These are phyloP conservation scores for Verbascum thapsus DNA, from an alignment of 257 asterid species.

Conservation along the genomic window DNA sequence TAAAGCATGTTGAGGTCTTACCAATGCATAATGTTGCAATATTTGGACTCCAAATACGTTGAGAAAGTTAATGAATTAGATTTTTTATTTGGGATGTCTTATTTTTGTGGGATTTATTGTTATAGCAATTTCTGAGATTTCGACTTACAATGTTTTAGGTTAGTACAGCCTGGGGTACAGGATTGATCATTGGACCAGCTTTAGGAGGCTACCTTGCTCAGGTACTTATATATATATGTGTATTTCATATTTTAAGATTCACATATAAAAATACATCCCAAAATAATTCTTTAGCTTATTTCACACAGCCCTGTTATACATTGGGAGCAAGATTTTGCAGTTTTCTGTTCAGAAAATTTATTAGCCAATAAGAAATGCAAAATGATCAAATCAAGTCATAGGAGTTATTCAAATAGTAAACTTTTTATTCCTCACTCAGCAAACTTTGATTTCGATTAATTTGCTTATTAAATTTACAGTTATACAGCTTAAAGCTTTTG, in stretches of 20 bases:
- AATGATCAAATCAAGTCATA: not conserved
- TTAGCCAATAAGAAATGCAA: constrained; percentile 8
- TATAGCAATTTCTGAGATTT: constrained; percentile 15
- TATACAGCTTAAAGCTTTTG: too few species aligned
- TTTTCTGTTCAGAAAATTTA: constrained; percentile 2
- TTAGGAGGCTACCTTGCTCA: constrained; percentile 88
- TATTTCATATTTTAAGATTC: not conserved
- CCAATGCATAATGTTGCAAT: too few species aligned
- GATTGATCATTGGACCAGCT: constrained; percentile 87
- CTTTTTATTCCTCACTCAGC: not conserved
- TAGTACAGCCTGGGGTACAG: constrained; percentile 86
- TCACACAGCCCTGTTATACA: not conserved
- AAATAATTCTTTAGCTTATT: not conserved
- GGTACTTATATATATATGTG: constrained; percentile 40
- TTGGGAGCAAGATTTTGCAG: constrained; percentile 13
- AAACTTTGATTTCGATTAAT: too few species aligned
- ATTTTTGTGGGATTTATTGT: constrained; percentile 10
- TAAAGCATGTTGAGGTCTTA: not conserved
- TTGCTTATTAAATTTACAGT: too few species aligned
- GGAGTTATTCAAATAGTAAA: not conserved
- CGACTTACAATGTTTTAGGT: constrained; percentile 45
- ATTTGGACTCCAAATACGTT: not conserved
- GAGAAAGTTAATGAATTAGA: not conserved
- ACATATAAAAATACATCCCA: not conserved
- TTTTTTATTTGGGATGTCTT: constrained; percentile 2